Base-by-base conservation (phyloP, 2,329 filamentous ascomycete species). In the Stagonosporopsis tanaceti region DNA sequence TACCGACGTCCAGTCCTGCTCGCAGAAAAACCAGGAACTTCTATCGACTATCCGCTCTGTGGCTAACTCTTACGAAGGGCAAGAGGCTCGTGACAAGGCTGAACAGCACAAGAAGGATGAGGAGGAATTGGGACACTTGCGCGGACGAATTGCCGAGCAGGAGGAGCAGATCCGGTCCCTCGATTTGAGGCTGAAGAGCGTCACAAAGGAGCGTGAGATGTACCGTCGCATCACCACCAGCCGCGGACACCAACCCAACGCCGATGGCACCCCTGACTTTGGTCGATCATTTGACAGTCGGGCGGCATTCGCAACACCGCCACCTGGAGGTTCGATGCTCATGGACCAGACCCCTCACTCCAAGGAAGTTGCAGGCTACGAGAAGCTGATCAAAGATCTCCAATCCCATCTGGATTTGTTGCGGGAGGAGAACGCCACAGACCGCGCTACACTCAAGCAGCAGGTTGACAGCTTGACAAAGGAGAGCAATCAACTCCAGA, bases 141-240 rank as follows among this genome's bases (percentile, higher is more conserved):
- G 91, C 61, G 85, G 89, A 50, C 88, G 92, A 63, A 84, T 96
- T 24, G 84, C 89, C 64, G 87, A 90, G 75, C 94, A 88, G 75
- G 88, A 92, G 57, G 94, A 97, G 63, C 93, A 97, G 73, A 87
- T 96, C 50, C 87, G 89, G 65, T 90, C 90, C 12, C 89, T 97
- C 64, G 87, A 90, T 40, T 87, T 90, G 28, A 91, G 93, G 55
- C 91, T 93, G 62, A 92, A 97, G 80, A 96, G 92, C 75, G 97
- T 96, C 75, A 92, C 95, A 73, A 92, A 93, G 68, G 95, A 99
- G 79, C 89, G 95, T 61, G 94, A 99, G 73, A 97, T 97, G 87
- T 98, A 97, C 88, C 89, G 94, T 22, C 92, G 93, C 50, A 93
- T 98, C 81, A 85, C 97, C 28, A 91, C 94, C 65, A 91, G 95